These are phyloP conservation scores for Rosa chinensis DNA, from an alignment of 306 rosid species.

Conservation along the genomic window DNA sequence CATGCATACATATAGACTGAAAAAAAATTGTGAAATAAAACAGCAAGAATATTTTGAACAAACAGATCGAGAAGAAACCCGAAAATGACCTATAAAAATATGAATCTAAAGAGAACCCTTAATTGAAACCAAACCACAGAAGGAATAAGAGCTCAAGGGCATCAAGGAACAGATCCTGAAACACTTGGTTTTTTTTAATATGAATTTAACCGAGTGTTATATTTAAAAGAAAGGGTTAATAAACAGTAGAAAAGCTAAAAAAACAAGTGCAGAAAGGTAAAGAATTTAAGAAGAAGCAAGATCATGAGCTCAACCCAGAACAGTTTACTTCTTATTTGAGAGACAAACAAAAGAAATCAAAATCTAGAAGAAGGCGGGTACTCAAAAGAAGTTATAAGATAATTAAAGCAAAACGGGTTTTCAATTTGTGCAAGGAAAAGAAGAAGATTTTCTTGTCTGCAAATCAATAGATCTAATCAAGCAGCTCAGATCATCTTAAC, in stretches of 20 bases:
- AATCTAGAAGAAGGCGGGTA: background rate
- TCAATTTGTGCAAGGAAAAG: background rate
- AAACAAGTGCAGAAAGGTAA: background rate
- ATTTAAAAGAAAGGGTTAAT: background rate
- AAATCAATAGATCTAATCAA: background rate
- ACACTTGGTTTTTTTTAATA: background rate
- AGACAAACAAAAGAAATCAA: background rate
- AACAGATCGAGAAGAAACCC: background rate
- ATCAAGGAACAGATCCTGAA: background rate
- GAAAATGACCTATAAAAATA: background rate
- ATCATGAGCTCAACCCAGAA: conserved; percentile 3
- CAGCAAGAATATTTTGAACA: background rate
- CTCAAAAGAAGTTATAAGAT: background rate
- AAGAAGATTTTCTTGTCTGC: background rate
- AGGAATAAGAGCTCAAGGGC: background rate
- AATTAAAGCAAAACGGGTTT: background rate
- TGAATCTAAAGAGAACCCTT: background rate
- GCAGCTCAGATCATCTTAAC: background rate
- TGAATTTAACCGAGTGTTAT: background rate
- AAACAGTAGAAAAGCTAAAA: background rate
- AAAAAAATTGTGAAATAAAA: background rate
- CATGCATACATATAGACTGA: background rate
- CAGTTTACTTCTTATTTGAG: background rate
- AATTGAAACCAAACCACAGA: background rate
- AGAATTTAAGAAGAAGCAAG: background rate